Evolutionary conservation across 768 basidiomycete species (phyloP), one percentile per base, ranked within the genome.

Genomic region (Lactifluus pinguis): DNA sequence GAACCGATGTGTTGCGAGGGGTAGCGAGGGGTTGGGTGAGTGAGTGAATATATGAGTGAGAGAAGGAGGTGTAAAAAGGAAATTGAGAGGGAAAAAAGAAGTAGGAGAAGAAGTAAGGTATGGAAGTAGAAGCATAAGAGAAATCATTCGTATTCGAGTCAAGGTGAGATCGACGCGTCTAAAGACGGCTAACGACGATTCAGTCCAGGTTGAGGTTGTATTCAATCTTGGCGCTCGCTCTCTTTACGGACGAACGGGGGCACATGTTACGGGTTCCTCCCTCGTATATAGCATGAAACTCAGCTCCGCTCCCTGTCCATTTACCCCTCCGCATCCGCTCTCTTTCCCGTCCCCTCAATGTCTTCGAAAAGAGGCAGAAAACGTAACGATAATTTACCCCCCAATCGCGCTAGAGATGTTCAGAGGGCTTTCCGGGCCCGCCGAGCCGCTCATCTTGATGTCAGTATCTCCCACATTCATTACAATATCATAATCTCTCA

Each of bases 341-440:
- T 60, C 53, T 55, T 36, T 55, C 60, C 59, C 55, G 62, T 45
- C 36, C 62, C 49, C 52, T 11, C 59, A 57, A 90, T 89, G 87
- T 90, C 88, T 68, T 90, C 88, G 64, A 92, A 91, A 76, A 85
- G 90, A 69, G 91, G 90, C 63, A 82, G 90, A 69, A 92, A 92
- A 69, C 78, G 89, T 71, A 87, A 89, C 72, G 85, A 89, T 72
- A 85, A 82, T 68, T 81, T 89, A 49, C 86, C 87, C 60, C 86
- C 86, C 4, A 87, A 87, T 68, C 83, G 91, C 64, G 91, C 92
- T 32, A 77, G 92, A 60, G 92, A 94, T 68, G 89, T 93, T 17
- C 92, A 95, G 71, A 76, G 92, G 69, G 92, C 91, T 9, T 95
- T 94, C 76, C 81, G 92, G 64, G 92, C 92, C 38, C 78, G 92